Evolutionary conservation across 495 filamentous ascomycete genomes (phyloP), one percentile per base, ranked within the genome.

Genomic region (Hypomontagnella submonticulosa): DNA sequence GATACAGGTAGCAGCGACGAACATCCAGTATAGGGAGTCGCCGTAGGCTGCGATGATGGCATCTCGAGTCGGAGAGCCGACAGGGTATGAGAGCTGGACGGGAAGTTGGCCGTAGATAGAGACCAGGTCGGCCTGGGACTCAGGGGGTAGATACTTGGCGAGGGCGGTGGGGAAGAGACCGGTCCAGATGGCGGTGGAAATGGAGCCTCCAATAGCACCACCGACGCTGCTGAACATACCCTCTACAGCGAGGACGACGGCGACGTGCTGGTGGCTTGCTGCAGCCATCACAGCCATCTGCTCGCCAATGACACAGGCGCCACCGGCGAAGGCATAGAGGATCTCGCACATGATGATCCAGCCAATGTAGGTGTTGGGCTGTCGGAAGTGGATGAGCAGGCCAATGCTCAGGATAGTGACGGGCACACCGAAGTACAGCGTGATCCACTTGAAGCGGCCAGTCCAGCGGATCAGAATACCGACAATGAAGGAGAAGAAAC

Each of bases 311-410:
- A 90, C 84, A 12, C 83, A 73, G 20, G 77, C 75, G 19, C 82
- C 82, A 20, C 88, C 89, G 11, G 81, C 79, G 52, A 93, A 85
- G 23, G 90, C 87, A 66, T 92, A 91, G 76, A 92, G 88, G 72
- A 92, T 90, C 74, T 92, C 89, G 66, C 85, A 88, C 87, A 92
- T 90, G 75, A 92, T 78, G 15, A 93, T 76, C 72, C 88, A 91
- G 19, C 87, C 89, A 44, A 92, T 79, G 46, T 80, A 67, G 13
- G 76, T 73, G 32, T 82, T 76, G 2, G 79, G 75, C 54, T 84
- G 76, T 30, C 88, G 85, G 81, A 90, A 91, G 52, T 90, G 78
- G 63, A 93, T 90, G 84, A 92, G 87, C n/a, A 93, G 80, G 3
- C 87, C 89, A 8, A 88, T 81, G 16, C 87, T 90, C 0, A 92